These are phyloP conservation scores for Aureobasidium leucospermi DNA, from an alignment of 2,329 filamentous ascomycete genomes.

Conservation along the genomic window DNA sequence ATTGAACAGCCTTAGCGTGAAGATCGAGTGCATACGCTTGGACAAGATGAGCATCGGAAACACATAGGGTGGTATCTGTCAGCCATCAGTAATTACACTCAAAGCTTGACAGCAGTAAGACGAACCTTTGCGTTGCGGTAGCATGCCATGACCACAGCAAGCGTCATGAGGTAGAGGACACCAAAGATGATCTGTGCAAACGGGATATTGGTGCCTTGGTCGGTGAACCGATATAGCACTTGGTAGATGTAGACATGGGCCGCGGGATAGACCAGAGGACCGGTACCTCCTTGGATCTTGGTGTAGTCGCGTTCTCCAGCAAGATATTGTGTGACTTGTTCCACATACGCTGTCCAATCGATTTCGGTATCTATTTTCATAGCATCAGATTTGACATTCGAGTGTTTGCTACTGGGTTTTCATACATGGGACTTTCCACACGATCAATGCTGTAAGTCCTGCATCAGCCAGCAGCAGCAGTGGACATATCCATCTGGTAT, in stretches of 20 bases:
- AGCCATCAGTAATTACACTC: constrained; percentile 29
- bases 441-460: constrained; percentile 63
- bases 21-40: constrained; percentile 90
- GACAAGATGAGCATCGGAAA: constrained; percentile 80
- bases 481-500: constrained; percentile 57
- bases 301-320: constrained; percentile 84
- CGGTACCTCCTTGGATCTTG: constrained; percentile 77
- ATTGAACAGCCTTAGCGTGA: constrained; percentile 88
- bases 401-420: not conserved
- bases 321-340: constrained; percentile 74
- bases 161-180: constrained; percentile 65
- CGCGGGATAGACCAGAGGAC: constrained; percentile 90
- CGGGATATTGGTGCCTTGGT: constrained; percentile 66
- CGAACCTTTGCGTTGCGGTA: constrained; percentile 55
- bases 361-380: constrained; percentile 76
- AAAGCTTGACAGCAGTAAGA: not conserved
- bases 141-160: constrained; percentile 72
- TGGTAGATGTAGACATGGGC: constrained; percentile 90
- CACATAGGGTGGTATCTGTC: constrained; percentile 69
- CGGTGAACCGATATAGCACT: constrained; percentile 68
- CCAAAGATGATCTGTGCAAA: constrained; percentile 81
- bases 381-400: not conserved
- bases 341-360: constrained; percentile 96
- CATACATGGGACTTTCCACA: constrained; percentile 75
- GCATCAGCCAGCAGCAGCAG: constrained; percentile 64